Percentiles rank a stretch among this genome's conserved stretches.
phyloP scores from a whole-genome alignment of 306 rosid genomes.

The Abrus pulchellus region DNA sequence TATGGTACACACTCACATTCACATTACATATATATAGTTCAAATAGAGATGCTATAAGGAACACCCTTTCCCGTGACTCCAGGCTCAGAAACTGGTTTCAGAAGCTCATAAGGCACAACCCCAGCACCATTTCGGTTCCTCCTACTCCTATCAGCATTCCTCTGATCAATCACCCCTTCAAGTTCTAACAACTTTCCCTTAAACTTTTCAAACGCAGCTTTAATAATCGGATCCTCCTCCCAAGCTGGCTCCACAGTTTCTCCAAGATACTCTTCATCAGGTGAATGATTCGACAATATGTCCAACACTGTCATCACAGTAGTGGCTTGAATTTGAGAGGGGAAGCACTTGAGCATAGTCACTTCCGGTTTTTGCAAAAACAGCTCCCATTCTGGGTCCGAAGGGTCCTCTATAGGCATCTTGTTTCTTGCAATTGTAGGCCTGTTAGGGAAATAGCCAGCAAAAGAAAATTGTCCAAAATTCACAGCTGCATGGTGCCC shows the following conservation, averaged over 20 bases:
- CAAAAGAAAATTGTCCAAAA: constrained; percentile 64
- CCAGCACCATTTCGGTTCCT: constrained; percentile 62
- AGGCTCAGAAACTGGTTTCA: constrained; percentile 73
- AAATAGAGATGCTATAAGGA: constrained; percentile 88
- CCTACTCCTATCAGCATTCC: constrained; percentile 31
- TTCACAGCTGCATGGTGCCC: constrained; percentile 77
- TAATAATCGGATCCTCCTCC: constrained; percentile 55
- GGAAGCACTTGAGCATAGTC: constrained; percentile 47
- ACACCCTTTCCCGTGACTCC: constrained; percentile 83
- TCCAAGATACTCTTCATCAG: constrained; percentile 65
- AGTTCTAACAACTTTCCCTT: constrained; percentile 53
- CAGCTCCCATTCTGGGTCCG: constrained; percentile 39
- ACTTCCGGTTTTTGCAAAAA: constrained; percentile 54
- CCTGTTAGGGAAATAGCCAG: constrained; percentile 62
- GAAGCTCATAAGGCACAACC: constrained; percentile 59
- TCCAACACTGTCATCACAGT: constrained; percentile 56
- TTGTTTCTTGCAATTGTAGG: constrained; percentile 50
- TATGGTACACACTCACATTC: too few species aligned
- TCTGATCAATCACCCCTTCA: constrained; percentile 52
- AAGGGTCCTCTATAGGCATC: constrained; percentile 58
- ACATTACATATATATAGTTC: neutral
- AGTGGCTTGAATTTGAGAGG: constrained; percentile 60
- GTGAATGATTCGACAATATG: constrained; percentile 59
- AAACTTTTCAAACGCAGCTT: constrained; percentile 53
- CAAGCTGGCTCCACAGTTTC: constrained; percentile 51